Evolutionary conservation across 2,329 filamentous ascomycete genomes (phyloP).

Genomic region (Pyricularia grisea): DNA sequence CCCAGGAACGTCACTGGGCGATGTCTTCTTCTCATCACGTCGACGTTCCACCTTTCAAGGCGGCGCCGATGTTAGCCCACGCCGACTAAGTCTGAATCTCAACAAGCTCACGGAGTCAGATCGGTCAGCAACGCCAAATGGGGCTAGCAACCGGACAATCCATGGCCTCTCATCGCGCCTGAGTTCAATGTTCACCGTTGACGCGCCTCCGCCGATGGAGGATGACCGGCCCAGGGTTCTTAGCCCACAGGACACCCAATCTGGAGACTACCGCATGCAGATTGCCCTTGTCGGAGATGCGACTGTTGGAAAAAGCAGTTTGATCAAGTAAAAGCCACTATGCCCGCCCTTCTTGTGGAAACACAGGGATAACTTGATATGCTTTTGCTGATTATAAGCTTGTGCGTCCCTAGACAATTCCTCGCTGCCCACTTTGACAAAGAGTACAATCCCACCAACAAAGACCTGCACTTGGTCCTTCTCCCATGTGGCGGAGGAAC

Average conservation of each 20-base stretch:
- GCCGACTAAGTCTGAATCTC: neutral
- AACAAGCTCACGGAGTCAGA: neutral
- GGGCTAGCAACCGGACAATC: neutral
- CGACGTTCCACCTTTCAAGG: neutral
- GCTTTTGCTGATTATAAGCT: neutral
- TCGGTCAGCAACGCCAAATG: neutral
- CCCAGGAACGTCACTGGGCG: neutral
- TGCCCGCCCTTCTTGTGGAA: neutral
- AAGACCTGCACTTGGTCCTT: neutral
- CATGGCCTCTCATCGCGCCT: neutral
- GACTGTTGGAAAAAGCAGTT: conserved; percentile 1
- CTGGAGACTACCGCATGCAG: conserved; percentile 3
- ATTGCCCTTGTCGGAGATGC: conserved; percentile 3
- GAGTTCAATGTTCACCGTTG: neutral
- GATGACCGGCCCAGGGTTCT: neutral
- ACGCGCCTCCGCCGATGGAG: neutral
- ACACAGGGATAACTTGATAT: neutral
- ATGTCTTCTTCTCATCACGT: neutral
- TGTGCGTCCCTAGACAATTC: neutral
- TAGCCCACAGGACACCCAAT: neutral
- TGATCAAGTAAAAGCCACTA: conserved; percentile 1
- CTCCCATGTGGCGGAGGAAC: neutral
- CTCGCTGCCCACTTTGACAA: neutral
- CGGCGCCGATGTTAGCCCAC: neutral
- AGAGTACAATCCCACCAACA: conserved; percentile 4